Evolutionary conservation across 1,284 basidiomycete species (phyloP).

Genomic region (Cutaneotrichosporon dermatis): DNA sequence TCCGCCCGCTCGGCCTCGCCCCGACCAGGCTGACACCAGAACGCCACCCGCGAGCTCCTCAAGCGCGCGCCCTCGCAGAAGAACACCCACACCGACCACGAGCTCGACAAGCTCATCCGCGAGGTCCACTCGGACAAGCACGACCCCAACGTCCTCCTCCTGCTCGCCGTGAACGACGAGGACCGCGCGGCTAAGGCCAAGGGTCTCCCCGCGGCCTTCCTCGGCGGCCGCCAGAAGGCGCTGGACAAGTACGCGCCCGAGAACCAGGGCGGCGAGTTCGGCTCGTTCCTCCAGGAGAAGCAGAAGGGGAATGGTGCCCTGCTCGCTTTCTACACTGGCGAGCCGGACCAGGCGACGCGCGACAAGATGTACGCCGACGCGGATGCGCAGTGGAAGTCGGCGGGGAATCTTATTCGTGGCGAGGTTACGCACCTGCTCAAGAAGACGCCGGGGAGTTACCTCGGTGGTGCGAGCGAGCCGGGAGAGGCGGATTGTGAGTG

Average conservation of each 20-base stretch:
- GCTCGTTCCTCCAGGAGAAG: slow-evolving; percentile 57
- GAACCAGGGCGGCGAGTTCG: slow-evolving; percentile 51
- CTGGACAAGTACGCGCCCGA: slow-evolving; percentile 36
- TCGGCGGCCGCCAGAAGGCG: slow-evolving; percentile 52
- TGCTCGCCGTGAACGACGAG: slow-evolving; percentile 55
- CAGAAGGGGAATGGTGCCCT: slow-evolving; percentile 53
- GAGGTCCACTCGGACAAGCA: slow-evolving; percentile 56
- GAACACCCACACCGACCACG: slow-evolving; percentile 29
- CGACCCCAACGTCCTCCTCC: slow-evolving; percentile 57
- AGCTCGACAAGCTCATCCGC: slow-evolving; percentile 34
- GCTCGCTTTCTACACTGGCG: slow-evolving; percentile 41
- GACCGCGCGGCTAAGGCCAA: slow-evolving; percentile 54
- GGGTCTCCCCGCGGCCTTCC: slow-evolving; percentile 50
- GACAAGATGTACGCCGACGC: slow-evolving; percentile 28
- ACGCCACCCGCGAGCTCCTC: slow-evolving; percentile 55
- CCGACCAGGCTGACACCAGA: too few species aligned
- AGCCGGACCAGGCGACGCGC: slow-evolving; percentile 23
- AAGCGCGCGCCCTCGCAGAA: slow-evolving; percentile 50
- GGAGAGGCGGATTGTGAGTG: slow-evolving; percentile 44
- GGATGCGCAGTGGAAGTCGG: slow-evolving; percentile 37
- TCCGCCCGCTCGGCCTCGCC: too few species aligned
- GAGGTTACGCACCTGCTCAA: slow-evolving; percentile 36
- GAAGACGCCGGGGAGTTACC: slow-evolving; percentile 33
- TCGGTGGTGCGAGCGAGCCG: slow-evolving; percentile 27
- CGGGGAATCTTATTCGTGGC: slow-evolving; percentile 37